Evolutionary conservation across 2,329 filamentous ascomycete genomes (phyloP), one percentile per base, ranked within the genome.

Genomic region (Cadophora sp.): DNA sequence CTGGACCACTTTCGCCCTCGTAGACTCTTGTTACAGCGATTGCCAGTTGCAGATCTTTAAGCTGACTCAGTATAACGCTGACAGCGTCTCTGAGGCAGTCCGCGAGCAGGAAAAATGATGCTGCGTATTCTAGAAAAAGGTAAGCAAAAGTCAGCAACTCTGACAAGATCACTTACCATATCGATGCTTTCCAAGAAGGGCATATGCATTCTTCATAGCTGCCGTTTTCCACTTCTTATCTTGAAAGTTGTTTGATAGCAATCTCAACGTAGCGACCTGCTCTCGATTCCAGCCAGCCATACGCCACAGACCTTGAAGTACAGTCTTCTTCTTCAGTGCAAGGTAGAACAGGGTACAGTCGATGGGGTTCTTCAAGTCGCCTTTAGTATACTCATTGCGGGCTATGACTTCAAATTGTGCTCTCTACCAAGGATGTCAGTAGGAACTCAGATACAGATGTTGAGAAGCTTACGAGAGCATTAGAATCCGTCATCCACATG

Each of bases 161-260:
- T 14, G 56, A 20, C 1, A 59, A 9, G 4, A 27, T 24, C 20
- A 75, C 84, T 76, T 79, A 93, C 91, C 87, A 77, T 97, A 97
- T 59, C 96, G 86, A 53, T 93, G 87, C 79, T 94, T 96, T 71
- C 95, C 96, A 76, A 99, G 89, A 64, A 99, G 80, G 2, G 96
- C 95, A 79, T 97, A 99, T 0, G 96, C 96, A 77, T 99, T 99
- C 80, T 99, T 99, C 67, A 97, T 82, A 0, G 96, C 96, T 4
- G 93, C 89, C 1, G 92, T 97, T 77, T 87, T 91, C 92, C 96
- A 98, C 72, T 92, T 91, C 0, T 89, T 85, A 69, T 97, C 92
- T 4, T 88, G 84, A 78, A 99, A 99, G 77, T 98, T 94, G 75
- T 97, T 96, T n/a, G 90, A 86, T 24, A 99, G 82, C 36, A 99